Evolutionary conservation across 2,329 filamentous ascomycete genomes (phyloP).

Genomic region (Thyridium curvatum): DNA sequence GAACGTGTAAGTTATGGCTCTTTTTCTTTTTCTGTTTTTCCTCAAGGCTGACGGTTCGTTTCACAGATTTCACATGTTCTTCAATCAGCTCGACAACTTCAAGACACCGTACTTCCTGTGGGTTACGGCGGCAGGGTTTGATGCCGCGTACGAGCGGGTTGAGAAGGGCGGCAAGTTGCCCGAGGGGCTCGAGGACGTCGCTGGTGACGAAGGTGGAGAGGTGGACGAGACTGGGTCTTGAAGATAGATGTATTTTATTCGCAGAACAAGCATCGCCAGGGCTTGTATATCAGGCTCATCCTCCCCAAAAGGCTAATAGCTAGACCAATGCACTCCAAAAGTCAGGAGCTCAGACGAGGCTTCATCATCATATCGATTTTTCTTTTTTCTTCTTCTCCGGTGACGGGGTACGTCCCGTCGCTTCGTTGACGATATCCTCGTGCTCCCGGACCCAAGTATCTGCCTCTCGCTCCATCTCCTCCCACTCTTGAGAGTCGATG

Average conservation of each 20-base stretch:
- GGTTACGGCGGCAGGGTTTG: conserved; percentile 63
- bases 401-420: too few relatives aligned
- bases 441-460: too few relatives aligned
- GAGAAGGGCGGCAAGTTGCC: conserved; percentile 33
- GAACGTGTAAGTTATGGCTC: conserved; percentile 61
- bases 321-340: too few relatives aligned
- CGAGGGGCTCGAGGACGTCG: conserved; percentile 35
- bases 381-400: too few relatives aligned
- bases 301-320: too few relatives aligned
- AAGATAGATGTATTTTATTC: neutral
- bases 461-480: too few relatives aligned
- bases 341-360: too few relatives aligned
- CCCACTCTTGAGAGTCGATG: too few relatives aligned
- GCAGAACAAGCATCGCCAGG: neutral
- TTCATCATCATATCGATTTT: too few relatives aligned
- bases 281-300: too few relatives aligned
- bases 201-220: conserved; percentile 47
- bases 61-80: conserved; percentile 66
- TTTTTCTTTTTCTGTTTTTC: neutral
- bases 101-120: conserved; percentile 67
- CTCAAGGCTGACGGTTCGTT: neutral
- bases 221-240: conserved; percentile 36
- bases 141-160: conserved; percentile 45
- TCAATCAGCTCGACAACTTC: conserved; percentile 74
- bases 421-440: too few relatives aligned